phyloP scores from a whole-genome alignment of 768 basidiomycete species.

The Mycena albidolilacea region DNA sequence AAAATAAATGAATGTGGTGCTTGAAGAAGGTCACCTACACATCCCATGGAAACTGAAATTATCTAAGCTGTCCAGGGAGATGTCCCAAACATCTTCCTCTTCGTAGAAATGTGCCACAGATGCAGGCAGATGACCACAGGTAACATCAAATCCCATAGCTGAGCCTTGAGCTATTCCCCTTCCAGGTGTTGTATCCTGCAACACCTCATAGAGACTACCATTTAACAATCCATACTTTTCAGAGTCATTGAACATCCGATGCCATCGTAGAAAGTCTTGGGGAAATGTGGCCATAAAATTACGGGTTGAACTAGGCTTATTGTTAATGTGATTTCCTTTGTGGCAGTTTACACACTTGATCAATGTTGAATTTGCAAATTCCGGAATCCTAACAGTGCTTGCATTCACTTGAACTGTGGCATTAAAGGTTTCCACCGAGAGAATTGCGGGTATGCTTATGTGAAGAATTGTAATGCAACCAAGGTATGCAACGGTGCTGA shows the following conservation, averaged over 20 bases:
- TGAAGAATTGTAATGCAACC: conserved; percentile 8
- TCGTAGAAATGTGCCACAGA: too few species aligned
- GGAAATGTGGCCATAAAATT: background rate
- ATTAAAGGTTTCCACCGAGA: conserved; percentile 6
- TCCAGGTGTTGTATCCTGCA: background rate
- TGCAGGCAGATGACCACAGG: conserved; percentile 5
- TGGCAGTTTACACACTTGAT: background rate
- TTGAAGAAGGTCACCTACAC: too few species aligned
- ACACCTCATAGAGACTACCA: background rate
- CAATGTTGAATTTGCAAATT: background rate
- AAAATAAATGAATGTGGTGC: too few species aligned
- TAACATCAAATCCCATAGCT: conserved; percentile 5
- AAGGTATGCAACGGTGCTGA: conserved; percentile 2
- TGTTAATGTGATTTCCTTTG: background rate
- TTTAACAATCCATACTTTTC: background rate
- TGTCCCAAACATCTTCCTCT: background rate
- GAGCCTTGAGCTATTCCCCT: background rate
- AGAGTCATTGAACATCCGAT: background rate
- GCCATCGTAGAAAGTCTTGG: background rate
- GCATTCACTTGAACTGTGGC: background rate
- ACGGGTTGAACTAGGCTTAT: background rate
- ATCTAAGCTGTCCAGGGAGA: too few species aligned
- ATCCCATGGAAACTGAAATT: too few species aligned
- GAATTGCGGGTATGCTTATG: background rate
- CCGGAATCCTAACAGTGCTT: background rate